phyloP scores from a whole-genome alignment of 495 filamentous ascomycete genomes.

The Barbatosphaeria neglecta region DNA sequence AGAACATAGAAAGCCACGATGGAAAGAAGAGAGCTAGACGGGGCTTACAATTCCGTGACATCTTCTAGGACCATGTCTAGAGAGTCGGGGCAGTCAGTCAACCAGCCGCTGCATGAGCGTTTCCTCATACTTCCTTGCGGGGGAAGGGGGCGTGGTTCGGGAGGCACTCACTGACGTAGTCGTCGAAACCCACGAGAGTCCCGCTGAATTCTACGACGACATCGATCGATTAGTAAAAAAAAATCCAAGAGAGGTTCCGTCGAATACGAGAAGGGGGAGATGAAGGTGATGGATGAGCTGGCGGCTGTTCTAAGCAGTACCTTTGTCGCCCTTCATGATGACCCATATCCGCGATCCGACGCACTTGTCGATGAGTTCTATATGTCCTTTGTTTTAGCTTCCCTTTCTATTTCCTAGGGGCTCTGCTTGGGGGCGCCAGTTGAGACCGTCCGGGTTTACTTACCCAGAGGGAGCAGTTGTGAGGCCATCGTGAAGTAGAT shows the following conservation, averaged over 20 bases:
- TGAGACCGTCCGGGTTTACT: slow-evolving; percentile 4
- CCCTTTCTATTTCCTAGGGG: not conserved
- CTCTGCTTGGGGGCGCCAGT: not conserved
- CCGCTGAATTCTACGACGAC: slow-evolving; percentile 70
- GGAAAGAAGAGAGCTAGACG: not conserved
- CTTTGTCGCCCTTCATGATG: slow-evolving; percentile 98
- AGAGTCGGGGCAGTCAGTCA: not conserved
- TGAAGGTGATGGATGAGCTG: too few relatives aligned
- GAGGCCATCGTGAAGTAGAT: slow-evolving; percentile 49
- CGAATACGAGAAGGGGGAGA: too few relatives aligned
- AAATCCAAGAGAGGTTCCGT: not conserved
- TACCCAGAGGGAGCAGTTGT: slow-evolving; percentile 70
- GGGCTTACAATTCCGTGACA: slow-evolving; percentile 85
- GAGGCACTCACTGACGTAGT: slow-evolving; percentile 88
- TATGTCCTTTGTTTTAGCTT: not conserved
- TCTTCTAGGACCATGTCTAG: slow-evolving; percentile 96
- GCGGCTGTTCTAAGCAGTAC: slow-evolving; percentile 40
- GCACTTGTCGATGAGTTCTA: slow-evolving; percentile 97
- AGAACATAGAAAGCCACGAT: not conserved
- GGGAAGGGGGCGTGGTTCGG: not conserved
- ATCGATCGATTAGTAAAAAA: not conserved
- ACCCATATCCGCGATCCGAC: slow-evolving; percentile 97
- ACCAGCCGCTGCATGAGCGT: too few relatives aligned
- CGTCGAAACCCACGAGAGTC: slow-evolving; percentile 88
- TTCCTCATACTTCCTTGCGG: too few relatives aligned